phyloP scores from a whole-genome alignment of 106 monocot species.

The Dendrobium chrysotoxum region DNA sequence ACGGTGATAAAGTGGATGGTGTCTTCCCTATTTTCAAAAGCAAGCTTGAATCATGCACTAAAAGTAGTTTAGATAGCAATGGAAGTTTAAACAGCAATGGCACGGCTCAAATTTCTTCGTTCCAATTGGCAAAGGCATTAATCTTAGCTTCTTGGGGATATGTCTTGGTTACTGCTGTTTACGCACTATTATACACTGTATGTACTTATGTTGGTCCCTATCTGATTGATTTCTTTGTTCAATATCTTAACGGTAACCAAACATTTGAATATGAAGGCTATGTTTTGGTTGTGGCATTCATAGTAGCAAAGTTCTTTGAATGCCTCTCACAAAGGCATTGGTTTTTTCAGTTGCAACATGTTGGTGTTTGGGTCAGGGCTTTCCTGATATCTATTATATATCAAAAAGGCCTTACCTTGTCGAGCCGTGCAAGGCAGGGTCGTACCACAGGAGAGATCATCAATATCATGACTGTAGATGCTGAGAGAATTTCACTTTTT shows the following conservation, averaged over 20 bases:
- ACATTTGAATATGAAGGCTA: slow-evolving; percentile 42
- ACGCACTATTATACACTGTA: slow-evolving; percentile 17
- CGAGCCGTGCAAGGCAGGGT: slow-evolving; percentile 52
- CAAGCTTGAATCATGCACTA: slow-evolving; percentile 15
- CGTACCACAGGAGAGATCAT: slow-evolving; percentile 75
- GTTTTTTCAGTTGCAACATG: slow-evolving; percentile 66
- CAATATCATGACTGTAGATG: slow-evolving; percentile 85
- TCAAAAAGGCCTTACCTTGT: slow-evolving; percentile 66
- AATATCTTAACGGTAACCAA: slow-evolving; percentile 25
- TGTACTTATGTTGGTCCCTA: slow-evolving; percentile 36
- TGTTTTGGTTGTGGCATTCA: slow-evolving; percentile 49
- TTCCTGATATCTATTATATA: slow-evolving; percentile 62
- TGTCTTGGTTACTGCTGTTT: slow-evolving; percentile 17
- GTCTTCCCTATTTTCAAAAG: slow-evolving; percentile 21
- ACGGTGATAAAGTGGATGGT: slow-evolving; percentile 18
- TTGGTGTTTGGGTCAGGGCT: slow-evolving; percentile 37
- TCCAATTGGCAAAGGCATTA: slow-evolving; percentile 18
- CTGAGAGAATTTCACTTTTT: slow-evolving; percentile 51
- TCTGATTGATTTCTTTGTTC: slow-evolving; percentile 34
- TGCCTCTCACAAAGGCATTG: slow-evolving; percentile 75
- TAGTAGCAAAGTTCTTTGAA: slow-evolving; percentile 67
- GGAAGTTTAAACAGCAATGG: neutral
- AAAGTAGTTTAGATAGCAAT: neutral
- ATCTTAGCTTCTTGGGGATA: slow-evolving; percentile 20
- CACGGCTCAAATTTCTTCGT: neutral